Percentiles rank a stretch among this genome's conserved stretches.
phyloP scores from a whole-genome alignment of 805 yeast species.

The Starmera caribaea region DNA sequence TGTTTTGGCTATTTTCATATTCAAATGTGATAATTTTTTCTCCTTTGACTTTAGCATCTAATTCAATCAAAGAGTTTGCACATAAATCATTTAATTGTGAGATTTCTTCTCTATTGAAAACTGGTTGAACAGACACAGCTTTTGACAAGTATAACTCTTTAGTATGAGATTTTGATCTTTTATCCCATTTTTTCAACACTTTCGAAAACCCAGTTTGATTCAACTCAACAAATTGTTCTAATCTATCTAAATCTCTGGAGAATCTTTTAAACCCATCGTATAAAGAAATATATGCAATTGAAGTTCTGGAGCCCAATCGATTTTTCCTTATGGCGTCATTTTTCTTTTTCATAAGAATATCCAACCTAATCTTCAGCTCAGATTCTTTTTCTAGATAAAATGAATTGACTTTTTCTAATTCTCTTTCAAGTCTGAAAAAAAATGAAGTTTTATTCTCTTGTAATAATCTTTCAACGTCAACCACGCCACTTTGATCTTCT shows the following conservation, averaged over 20 bases:
- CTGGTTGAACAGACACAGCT: slow-evolving; percentile 94
- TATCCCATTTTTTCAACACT: slow-evolving; percentile 97
- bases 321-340: slow-evolving; percentile 35
- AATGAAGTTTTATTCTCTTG: slow-evolving; percentile 88
- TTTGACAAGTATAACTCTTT: slow-evolving; percentile 86
- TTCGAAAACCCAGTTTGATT: slow-evolving; percentile 95
- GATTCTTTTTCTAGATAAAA: slow-evolving; percentile 89
- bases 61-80: slow-evolving; percentile 56
- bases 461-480: slow-evolving; percentile 40
- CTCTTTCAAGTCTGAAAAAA: slow-evolving; percentile 84
- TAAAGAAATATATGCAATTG: slow-evolving; percentile 71
- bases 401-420: slow-evolving; percentile 89
- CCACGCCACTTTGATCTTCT: slow-evolving; percentile 9
- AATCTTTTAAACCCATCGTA: slow-evolving; percentile 86
- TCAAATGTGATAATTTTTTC: slow-evolving; percentile 24
- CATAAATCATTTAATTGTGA: slow-evolving; percentile 73
- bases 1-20: slow-evolving; percentile 15
- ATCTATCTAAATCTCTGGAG: slow-evolving; percentile 76
- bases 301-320: slow-evolving; percentile 43
- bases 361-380: slow-evolving; percentile 70
- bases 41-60: slow-evolving; percentile 61
- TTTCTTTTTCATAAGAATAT: slow-evolving; percentile 67
- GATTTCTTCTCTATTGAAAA: slow-evolving; percentile 83
- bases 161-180: slow-evolving; percentile 88
- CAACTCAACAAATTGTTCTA: slow-evolving; percentile 89